A percentile compares a stretch with the other conserved stretches of the same genome.
Evolutionary conservation across 1,139 yeast species (phyloP).

Genomic region (Candida glucosophila): DNA sequence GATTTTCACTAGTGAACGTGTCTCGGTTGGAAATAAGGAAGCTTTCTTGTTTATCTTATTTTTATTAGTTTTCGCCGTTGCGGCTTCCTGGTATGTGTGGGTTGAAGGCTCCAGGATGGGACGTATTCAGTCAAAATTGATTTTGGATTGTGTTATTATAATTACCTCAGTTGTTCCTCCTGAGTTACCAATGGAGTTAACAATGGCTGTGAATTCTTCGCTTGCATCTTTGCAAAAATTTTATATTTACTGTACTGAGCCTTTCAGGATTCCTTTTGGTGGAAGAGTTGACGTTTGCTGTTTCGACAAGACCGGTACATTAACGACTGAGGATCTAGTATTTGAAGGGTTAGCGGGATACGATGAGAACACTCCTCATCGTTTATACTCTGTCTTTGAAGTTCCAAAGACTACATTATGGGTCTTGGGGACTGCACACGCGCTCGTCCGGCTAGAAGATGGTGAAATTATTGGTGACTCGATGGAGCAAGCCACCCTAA

Average conservation of each 20-base stretch:
- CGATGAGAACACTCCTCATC: slow-evolving; percentile 43
- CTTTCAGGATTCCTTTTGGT: slow-evolving; percentile 95
- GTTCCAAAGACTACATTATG: slow-evolving; percentile 61
- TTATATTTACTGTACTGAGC: slow-evolving; percentile 95
- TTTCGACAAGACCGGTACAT: slow-evolving; percentile 96
- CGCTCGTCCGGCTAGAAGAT: slow-evolving; percentile 84
- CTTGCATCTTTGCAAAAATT: slow-evolving; percentile 79
- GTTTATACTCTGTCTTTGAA: slow-evolving; percentile 46
- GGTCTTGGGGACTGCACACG: slow-evolving; percentile 93
- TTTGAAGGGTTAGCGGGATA: slow-evolving; percentile 96
- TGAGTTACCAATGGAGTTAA: slow-evolving; percentile 97
- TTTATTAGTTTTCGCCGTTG: slow-evolving; percentile 82
- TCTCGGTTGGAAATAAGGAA: slow-evolving; percentile 92
- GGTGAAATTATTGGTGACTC: slow-evolving; percentile 99
- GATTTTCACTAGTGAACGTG: slow-evolving; percentile 96
- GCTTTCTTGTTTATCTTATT: slow-evolving; percentile 88
- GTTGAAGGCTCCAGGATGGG: slow-evolving; percentile 95
- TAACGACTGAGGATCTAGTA: slow-evolving; percentile 92
- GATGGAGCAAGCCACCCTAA: slow-evolving; percentile 94
- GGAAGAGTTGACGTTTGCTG: slow-evolving; percentile 98
- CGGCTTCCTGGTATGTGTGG: slow-evolving; percentile 98
- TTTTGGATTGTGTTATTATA: slow-evolving; percentile 90
- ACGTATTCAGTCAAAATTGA: slow-evolving; percentile 85
- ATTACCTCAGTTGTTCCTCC: slow-evolving; percentile 98
- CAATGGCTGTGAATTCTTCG: slow-evolving; percentile 95